These are phyloP conservation scores for Petunia secreta DNA, from an alignment of 257 asterid genomes.

Conservation along the genomic window DNA sequence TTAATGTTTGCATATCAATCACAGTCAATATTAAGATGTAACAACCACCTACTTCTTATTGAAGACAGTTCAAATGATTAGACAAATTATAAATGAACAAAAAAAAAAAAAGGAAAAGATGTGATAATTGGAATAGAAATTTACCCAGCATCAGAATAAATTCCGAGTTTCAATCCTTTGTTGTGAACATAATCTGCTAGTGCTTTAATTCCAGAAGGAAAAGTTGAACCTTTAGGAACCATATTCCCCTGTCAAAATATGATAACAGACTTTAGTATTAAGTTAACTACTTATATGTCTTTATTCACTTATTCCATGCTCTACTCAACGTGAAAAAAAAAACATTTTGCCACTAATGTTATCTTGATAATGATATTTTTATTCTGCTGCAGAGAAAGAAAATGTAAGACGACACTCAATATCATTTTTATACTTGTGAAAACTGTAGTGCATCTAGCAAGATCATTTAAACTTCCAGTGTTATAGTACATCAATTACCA, in stretches of 20 bases:
- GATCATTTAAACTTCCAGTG: not conserved
- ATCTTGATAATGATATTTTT: too few relatives aligned
- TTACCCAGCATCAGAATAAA: slow-evolving; percentile 93
- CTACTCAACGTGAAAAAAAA: not conserved
- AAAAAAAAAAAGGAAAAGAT: not conserved
- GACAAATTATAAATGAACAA: not conserved
- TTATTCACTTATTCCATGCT: not conserved
- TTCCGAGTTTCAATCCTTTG: slow-evolving; percentile 85
- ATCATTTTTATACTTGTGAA: too few relatives aligned
- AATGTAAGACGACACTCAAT: too few relatives aligned
- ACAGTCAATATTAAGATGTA: too few relatives aligned
- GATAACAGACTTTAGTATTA: not conserved
- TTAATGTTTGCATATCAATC: too few relatives aligned
- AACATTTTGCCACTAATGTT: too few relatives aligned
- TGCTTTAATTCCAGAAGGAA: slow-evolving; percentile 90
- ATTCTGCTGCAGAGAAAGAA: too few relatives aligned
- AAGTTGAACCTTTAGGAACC: slow-evolving; percentile 63
- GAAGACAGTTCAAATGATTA: not conserved
- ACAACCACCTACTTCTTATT: too few relatives aligned
- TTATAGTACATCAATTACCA: slow-evolving; percentile 25
- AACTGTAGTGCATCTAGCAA: too few relatives aligned
- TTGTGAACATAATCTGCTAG: slow-evolving; percentile 86
- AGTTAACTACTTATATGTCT: too few relatives aligned
- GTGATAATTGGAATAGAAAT: too few relatives aligned
- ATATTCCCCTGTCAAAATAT: slow-evolving; percentile 59